Evolutionary conservation across 441 rosid genomes (phyloP), one percentile per base, ranked within the genome.

Genomic region (Macaranga tanarius): DNA sequence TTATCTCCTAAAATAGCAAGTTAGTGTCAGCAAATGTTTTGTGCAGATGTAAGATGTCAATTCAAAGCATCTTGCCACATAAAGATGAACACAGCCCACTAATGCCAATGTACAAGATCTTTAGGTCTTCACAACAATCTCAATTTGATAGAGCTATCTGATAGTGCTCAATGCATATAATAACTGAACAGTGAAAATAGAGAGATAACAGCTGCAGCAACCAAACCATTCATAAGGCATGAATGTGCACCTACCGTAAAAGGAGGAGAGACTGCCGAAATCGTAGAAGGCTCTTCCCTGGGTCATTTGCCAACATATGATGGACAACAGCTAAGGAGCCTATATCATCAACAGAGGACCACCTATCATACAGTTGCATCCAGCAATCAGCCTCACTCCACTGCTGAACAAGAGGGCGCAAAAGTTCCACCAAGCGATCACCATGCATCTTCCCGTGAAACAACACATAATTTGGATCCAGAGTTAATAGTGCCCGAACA

Each of bases 331-430:
- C 92, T 56, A 95, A 79, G 58, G 98, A 95, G 59, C 98, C 98
- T 34, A 95, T 87, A 86, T 95, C 99, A 64, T 95, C 99, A 65
- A 95, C 99, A 22, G 88, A 84, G 56, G 99, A 95, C 98, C 99
- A 95, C 25, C 93, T 85, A 82, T 95, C 97, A 75, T 91, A 90
- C 40, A 95, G 87, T 75, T 91, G 97, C 91, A 93, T 91, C 99
- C 98, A 95, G 80, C 98, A 93, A 76, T 93, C 98, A 72, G 94
- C 97, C 80, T 88, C 91, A 79, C 88, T 89, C 86, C 89, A 89
- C 75, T 86, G 91, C 77, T 84, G 99, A 50, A 82, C 94, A 62
- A 83, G 84, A 48, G 96, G 97, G 15, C 81, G 76, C 26, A 95
- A 92, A 70, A 87, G 77, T 78, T 93, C 93, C 64, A 92, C 89